Conservation (phyloP, 768 basidiomycete genomes). For the Pleurotus tuber-regium region DNA sequence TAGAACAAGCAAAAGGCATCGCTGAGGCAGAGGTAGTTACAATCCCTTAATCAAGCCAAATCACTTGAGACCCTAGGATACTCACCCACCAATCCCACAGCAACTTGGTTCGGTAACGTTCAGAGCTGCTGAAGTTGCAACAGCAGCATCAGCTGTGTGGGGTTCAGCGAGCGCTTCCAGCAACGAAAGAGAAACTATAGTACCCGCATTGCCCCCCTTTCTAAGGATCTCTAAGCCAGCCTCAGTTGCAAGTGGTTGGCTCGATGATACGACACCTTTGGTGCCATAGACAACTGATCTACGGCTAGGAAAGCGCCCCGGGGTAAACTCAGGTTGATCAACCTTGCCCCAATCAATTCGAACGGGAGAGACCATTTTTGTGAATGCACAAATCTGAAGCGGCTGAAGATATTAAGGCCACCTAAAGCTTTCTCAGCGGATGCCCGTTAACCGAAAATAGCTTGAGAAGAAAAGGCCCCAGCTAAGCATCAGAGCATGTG, state of each 20-base stretch:
- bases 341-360: conserved; percentile 57
- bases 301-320: conserved; percentile 78
- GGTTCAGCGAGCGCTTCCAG: background rate
- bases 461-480: conserved; percentile 5
- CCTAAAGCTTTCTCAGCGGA: conserved; percentile 8
- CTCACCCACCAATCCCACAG: conserved; percentile 91
- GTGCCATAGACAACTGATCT: conserved; percentile 84
- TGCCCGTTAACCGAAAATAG: background rate
- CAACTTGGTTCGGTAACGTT: conserved; percentile 88
- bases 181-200: conserved; percentile 15
- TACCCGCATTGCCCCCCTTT: conserved; percentile 95
- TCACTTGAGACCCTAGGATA: conserved; percentile 17
- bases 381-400: background rate
- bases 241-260: conserved; percentile 88
- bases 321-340: conserved; percentile 59
- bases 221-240: conserved; percentile 90
- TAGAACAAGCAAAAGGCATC: conserved; percentile 95
- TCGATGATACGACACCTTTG: conserved; percentile 84
- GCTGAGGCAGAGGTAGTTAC: conserved; percentile 44
- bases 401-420: too few relatives aligned
- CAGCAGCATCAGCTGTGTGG: conserved; percentile 91
- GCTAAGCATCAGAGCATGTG: background rate
- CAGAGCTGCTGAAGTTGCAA: conserved; percentile 88
- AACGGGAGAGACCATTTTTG: conserved; percentile 32
- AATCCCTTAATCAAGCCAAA: too few relatives aligned